A percentile compares a stretch with the other conserved stretches of the same genome.
These are phyloP conservation scores for Salvia rosmarinus DNA, from an alignment of 257 asterid species.

Conservation along the genomic window DNA sequence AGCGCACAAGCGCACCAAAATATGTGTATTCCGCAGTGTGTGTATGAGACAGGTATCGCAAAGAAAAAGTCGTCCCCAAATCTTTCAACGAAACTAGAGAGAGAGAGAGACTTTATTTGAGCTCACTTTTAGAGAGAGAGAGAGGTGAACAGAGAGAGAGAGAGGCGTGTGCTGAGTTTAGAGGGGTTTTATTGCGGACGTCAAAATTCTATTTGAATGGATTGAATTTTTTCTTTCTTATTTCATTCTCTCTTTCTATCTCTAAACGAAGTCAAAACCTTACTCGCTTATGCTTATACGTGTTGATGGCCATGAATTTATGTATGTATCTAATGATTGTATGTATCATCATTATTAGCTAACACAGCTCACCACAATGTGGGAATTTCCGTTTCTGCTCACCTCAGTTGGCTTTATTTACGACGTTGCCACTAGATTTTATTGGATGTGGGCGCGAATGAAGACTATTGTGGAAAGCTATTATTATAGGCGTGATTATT, in stretches of 20 bases:
- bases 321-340: constrained; percentile 35
- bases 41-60: constrained; percentile 26
- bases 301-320: neutral
- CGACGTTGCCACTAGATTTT: constrained; percentile 30
- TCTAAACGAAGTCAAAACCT: constrained; percentile 42
- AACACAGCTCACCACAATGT: constrained; percentile 28
- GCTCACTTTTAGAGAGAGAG: constrained; percentile 52
- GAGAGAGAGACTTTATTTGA: constrained; percentile 33
- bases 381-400: neutral
- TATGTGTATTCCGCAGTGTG: constrained; percentile 26
- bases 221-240: constrained; percentile 45
- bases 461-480: constrained; percentile 3
- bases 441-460: neutral
- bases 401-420: constrained; percentile 8
- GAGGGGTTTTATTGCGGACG: constrained; percentile 67
- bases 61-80: constrained; percentile 38
- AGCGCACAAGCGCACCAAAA: constrained; percentile 18
- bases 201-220: constrained; percentile 59
- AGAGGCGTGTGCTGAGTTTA: constrained; percentile 41
- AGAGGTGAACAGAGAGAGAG: constrained; percentile 47
- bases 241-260: constrained; percentile 44
- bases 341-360: constrained; percentile 33
- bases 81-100: constrained; percentile 37
- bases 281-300: constrained; percentile 6
- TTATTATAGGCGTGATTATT: constrained; percentile 17